Evolutionary conservation across 2,329 filamentous ascomycete genomes (phyloP), one percentile per base, ranked within the genome.

Genomic region (Apiospora pterosperma): DNA sequence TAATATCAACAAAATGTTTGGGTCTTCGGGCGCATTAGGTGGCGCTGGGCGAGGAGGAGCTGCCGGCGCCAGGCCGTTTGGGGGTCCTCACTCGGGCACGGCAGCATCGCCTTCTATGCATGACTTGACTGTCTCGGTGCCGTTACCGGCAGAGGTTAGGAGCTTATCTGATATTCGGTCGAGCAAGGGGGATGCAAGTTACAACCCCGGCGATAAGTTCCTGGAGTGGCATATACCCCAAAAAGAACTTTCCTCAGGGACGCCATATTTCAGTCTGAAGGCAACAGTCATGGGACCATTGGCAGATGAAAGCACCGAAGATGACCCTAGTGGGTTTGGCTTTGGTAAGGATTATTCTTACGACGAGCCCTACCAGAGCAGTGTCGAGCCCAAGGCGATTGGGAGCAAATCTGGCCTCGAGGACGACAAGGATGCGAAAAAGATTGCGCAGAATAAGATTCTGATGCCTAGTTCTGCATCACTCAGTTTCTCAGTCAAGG

Each of bases 151-250:
- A 4, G 86, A 88, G 31, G 93, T 97, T 61, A 88, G 92, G 65
- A 97, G 93, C 74, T 82, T 98, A 19, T 89, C 88, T 5, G 94
- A 97, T 72, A 85, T 97, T 63, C 87, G 92, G 64, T 87, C 93
- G 2, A 92, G 88, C 69, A 89, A 88, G 68, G 95, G 94, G 39
- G 95, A 98, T 69, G 93, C 93, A 2, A 88, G 86, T 64, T 97
- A 93, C 79, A 91, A 87, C 63, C 88, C 91, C 0, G 88, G 88
- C 2, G 92, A 92, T 61, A 85, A 85, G 59, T 76, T 85, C 1
- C 82, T 97, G 10, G 92, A 97, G 76, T 98, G 95, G 95, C 86
- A 89, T 64, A 88, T 98, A 44, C 87, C 89, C 1, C 85, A 87
- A 28, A 94, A 93, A 77, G 93, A 97, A 64, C 84, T 93, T 2